These are phyloP conservation scores for Meyerozyma guilliermondii DNA, from an alignment of 1,139 yeast species.

Conservation along the genomic window DNA sequence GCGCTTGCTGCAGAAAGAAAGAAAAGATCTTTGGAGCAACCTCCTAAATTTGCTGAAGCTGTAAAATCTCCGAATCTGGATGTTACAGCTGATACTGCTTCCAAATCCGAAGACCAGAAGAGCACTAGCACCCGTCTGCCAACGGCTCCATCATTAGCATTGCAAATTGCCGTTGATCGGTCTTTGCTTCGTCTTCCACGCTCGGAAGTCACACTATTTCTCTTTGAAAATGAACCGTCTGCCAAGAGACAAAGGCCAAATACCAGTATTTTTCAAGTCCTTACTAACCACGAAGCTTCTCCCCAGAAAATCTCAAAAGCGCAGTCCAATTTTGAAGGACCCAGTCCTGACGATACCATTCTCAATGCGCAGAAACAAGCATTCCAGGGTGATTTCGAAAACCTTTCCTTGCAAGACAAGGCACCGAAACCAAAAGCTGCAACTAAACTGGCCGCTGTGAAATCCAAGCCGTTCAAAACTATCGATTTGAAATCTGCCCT, in stretches of 20 bases:
- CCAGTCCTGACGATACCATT: slow-evolving; percentile 82
- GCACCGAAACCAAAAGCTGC: slow-evolving; percentile 3
- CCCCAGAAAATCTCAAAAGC: slow-evolving; percentile 40
- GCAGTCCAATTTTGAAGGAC: slow-evolving; percentile 53
- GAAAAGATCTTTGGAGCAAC: neutral
- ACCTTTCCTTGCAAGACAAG: slow-evolving; percentile 20
- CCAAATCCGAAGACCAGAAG: neutral
- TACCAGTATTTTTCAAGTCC: slow-evolving; percentile 22
- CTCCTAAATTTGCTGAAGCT: no score
- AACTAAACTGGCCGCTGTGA: slow-evolving; percentile 11
- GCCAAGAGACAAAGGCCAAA: slow-evolving; percentile 20
- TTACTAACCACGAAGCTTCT: slow-evolving; percentile 47
- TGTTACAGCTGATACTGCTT: no score
- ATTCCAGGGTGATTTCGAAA: slow-evolving; percentile 36
- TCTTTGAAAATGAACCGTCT: neutral
- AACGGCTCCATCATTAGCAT: neutral
- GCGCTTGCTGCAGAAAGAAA: neutral
- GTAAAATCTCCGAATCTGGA: no score
- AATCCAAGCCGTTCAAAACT: slow-evolving; percentile 36
- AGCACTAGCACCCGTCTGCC: neutral
- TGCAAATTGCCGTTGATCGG: neutral
- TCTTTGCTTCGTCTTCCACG: neutral
- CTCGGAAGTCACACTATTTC: neutral
- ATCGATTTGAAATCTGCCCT: slow-evolving; percentile 39
- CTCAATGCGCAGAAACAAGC: slow-evolving; percentile 56